A percentile compares a stretch with the other conserved stretches of the same genome.
Conservation (phyloP, 1,139 yeast genomes). For the Taphrina flavorubra region DNA sequence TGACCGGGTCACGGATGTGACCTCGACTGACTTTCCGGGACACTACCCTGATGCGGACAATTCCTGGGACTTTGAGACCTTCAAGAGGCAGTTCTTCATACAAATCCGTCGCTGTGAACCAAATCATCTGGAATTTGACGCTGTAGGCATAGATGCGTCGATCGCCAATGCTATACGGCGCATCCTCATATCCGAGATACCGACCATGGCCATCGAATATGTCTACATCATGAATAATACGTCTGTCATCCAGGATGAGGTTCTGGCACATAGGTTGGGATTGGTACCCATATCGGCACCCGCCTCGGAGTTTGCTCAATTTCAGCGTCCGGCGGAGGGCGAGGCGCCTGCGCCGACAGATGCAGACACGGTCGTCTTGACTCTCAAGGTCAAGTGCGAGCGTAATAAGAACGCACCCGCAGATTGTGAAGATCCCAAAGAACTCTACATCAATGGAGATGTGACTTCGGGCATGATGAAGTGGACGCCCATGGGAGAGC, state of each 20-base stretch:
- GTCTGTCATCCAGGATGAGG: constrained; percentile 95
- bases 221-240: constrained; percentile 92
- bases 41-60: constrained; percentile 67
- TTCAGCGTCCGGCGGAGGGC: constrained; percentile 45
- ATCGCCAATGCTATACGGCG: constrained; percentile 96
- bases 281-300: constrained; percentile 86
- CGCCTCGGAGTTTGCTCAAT: constrained; percentile 84
- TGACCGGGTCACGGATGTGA: constrained; percentile 86
- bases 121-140: constrained; percentile 80
- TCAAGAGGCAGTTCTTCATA: constrained; percentile 72
- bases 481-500: constrained; percentile 91
- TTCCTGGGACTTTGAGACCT: constrained; percentile 84
- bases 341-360: constrained; percentile 63
- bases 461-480: constrained; percentile 80
- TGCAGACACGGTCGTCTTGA: constrained; percentile 83
- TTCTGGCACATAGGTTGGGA: constrained; percentile 92
- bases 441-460: constrained; percentile 78
- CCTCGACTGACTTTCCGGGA: constrained; percentile 90
- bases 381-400: constrained; percentile 81
- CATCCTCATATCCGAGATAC: constrained; percentile 95
- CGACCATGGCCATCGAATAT: constrained; percentile 91
- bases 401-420: constrained; percentile 83
- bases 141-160: constrained; percentile 85
- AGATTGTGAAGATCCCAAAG: constrained; percentile 79
- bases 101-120: constrained; percentile 65